A percentile compares a stretch with the other conserved stretches of the same genome.
These are phyloP conservation scores for Microdochium trichocladiopsis DNA, from an alignment of 2,329 filamentous ascomycete species.

Conservation along the genomic window DNA sequence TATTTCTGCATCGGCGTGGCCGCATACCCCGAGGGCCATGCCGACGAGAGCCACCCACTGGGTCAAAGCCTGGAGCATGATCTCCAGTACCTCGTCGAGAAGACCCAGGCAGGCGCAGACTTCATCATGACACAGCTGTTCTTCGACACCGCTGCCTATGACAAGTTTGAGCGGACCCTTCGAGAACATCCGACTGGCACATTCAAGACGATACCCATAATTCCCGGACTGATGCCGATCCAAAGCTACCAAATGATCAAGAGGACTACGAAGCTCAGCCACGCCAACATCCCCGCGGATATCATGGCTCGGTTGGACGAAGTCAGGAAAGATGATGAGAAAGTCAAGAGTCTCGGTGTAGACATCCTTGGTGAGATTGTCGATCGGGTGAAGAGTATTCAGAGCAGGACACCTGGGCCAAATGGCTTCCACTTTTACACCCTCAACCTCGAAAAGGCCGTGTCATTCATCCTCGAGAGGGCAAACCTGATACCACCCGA, in stretches of 20 bases:
- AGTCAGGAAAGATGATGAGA: slow-evolving; percentile 73
- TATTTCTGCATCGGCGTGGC: slow-evolving; percentile 97
- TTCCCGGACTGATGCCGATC: slow-evolving; percentile 94
- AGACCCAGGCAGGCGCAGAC: slow-evolving; percentile 84
- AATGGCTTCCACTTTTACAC: slow-evolving; percentile 97
- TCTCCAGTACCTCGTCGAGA: slow-evolving; percentile 82
- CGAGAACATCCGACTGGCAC: slow-evolving; percentile 74
- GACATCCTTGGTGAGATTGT: slow-evolving; percentile 82
- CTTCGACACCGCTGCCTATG: slow-evolving; percentile 82
- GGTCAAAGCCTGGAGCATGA: slow-evolving; percentile 69
- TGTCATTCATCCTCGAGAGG: slow-evolving; percentile 85
- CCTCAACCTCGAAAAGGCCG: slow-evolving; percentile 90
- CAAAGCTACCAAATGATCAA: slow-evolving; percentile 96
- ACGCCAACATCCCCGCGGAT: slow-evolving; percentile 69
- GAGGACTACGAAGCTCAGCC: slow-evolving; percentile 87
- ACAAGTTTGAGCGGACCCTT: slow-evolving; percentile 68
- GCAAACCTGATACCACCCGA: slow-evolving; percentile 69
- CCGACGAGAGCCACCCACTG: slow-evolving; percentile 77
- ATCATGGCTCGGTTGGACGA: slow-evolving; percentile 65
- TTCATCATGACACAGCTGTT: slow-evolving; percentile 99
- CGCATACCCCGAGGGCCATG: slow-evolving; percentile 91
- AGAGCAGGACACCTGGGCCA: slow-evolving; percentile 48
- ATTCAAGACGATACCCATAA: slow-evolving; percentile 82
- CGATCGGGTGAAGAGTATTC: slow-evolving; percentile 64
- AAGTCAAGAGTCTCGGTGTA: slow-evolving; percentile 72